A percentile compares a stretch with the other conserved stretches of the same genome.
These are phyloP conservation scores for Cyclotella kingstonii DNA, from an alignment of 108 stramenopile species.

Conservation along the genomic window DNA sequence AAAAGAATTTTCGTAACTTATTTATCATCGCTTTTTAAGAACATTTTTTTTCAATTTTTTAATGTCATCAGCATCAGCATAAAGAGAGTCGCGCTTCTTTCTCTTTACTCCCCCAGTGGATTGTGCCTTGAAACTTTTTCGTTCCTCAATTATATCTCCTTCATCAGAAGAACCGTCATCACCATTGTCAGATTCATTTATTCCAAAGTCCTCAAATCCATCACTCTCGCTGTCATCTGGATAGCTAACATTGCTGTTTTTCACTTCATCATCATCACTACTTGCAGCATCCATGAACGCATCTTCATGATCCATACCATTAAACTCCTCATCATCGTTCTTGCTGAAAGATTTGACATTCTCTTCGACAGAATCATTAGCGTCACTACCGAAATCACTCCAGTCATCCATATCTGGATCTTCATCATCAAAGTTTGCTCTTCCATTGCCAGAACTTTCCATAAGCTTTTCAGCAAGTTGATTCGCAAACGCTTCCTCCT, in stretches of 20 bases:
- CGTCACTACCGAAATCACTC: constrained; percentile 70
- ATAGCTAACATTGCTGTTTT: constrained; percentile 20
- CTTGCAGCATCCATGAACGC: constrained; percentile 57
- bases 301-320: constrained; percentile 48
- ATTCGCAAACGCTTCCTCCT: constrained; percentile 90
- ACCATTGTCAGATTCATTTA: constrained; percentile 39
- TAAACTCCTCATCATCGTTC: constrained; percentile 24
- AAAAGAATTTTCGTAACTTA: too few species aligned
- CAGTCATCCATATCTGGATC: constrained; percentile 92
- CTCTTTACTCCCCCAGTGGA: too few species aligned
- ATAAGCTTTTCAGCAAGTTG: constrained; percentile 87
- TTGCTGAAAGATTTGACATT: constrained; percentile 37
- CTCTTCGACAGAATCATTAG: constrained; percentile 46
- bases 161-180: background rate
- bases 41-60: too few species aligned
- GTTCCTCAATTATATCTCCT: too few species aligned
- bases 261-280: constrained; percentile 49
- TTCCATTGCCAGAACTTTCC: constrained; percentile 65
- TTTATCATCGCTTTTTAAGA: too few species aligned
- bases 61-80: too few species aligned
- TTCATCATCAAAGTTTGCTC: constrained; percentile 84
- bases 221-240: constrained; percentile 48
- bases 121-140: too few species aligned
- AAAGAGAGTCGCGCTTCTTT: too few species aligned
- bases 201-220: constrained; percentile 17